Percentiles rank a stretch among this genome's conserved stretches.
Evolutionary conservation across 2,329 filamentous ascomycete species (phyloP).

Genomic region (Aspergillus brunneoviolaceus): DNA sequence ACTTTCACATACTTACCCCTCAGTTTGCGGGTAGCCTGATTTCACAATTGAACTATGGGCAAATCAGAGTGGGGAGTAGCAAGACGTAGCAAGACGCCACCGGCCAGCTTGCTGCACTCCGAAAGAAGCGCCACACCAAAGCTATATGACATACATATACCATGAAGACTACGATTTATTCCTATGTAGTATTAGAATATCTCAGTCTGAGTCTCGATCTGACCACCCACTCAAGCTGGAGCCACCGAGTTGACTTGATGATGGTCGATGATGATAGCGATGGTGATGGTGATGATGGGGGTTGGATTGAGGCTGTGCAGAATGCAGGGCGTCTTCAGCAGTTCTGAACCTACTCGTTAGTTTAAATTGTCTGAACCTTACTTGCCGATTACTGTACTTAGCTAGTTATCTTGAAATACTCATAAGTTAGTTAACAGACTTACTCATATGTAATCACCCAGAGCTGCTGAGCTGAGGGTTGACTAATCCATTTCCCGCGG

Average conservation of each 20-base stretch:
- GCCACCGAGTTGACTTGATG: constrained; percentile 4
- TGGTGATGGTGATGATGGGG: not conserved
- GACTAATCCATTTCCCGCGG: no score
- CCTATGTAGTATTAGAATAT: no score
- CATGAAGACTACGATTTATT: no score
- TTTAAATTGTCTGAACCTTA: no score
- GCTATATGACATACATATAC: not conserved
- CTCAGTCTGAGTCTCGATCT: not conserved
- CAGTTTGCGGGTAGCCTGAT: not conserved
- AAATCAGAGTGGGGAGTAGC: not conserved
- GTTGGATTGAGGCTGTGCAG: constrained; percentile 9
- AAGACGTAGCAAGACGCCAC: not conserved
- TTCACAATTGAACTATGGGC: not conserved
- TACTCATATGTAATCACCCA: no score
- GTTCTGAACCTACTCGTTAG: not conserved
- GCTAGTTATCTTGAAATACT: no score
- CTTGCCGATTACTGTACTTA: no score
- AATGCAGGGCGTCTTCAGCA: not conserved
- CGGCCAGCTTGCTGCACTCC: not conserved
- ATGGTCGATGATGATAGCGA: constrained; percentile 7
- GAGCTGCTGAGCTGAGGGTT: no score
- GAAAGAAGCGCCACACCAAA: not conserved
- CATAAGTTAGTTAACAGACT: no score
- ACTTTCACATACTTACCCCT: not conserved
- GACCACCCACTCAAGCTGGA: not conserved